Evolutionary conservation across 805 yeast species (phyloP), one percentile per base, ranked within the genome.

Genomic region (Yamadazyma endophytica): DNA sequence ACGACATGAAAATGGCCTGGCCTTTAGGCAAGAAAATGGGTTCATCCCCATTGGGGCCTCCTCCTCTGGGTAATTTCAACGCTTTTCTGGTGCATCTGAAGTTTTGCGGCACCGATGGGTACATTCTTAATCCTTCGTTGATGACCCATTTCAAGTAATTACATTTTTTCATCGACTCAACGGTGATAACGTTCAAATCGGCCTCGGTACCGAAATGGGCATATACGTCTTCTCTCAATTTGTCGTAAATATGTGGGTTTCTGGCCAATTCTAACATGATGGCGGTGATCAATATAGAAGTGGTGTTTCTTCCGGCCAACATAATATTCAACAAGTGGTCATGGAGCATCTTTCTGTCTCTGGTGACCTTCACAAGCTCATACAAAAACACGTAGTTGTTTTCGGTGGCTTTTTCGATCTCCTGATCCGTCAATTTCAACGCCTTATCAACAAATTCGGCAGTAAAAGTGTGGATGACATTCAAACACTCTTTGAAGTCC

Each of bases 11-110:
- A 14, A 71, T 64, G n/a, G 47, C 49, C 29, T 62, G 58, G 22
- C 75, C 76, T 49, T 70, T 69, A 24, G 53, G 54, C 15, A 72
- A 54, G 32, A 63, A 59, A 5, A 49, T 49, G 24, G 52, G 51
- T 9, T 44, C 35, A 13, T 33, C 13, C 4, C 52, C 58, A 28
- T 56, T 50, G 4, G 44, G 39, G 2, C 65, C 65, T 6, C 60
- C 61, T 17, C 62, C 62, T 22, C 40, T 40, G 20, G 62, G 62
- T 19, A 56, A 44, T 1, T 58, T 54, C 2, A 58, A 52, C 33
- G 47, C 40, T 29, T 45, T 52, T 17, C 46, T 54, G 17, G 58
- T 50, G 27, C 44, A 41, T 30, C 62, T 42, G 3, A 70, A 54
- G 36, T 58, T 58, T 27, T 53, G 45, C 6, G 64, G 63, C 7